Base-by-base conservation (phyloP, 345 rosid genomes). In the Orychophragmus violaceus region DNA sequence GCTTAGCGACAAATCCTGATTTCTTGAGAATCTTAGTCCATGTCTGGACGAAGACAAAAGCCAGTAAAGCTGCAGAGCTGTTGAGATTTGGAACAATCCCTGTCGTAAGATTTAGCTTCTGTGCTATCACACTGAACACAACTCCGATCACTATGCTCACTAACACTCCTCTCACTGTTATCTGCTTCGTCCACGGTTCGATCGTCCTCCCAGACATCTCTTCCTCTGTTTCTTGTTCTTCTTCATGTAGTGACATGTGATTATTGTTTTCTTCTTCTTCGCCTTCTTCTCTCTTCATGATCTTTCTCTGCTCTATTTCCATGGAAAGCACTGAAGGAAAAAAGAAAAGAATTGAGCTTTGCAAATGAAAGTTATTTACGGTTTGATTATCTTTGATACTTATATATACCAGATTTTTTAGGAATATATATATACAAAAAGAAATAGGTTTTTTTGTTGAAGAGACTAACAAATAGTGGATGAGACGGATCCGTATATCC, bases 41-140 rank as follows among this genome's bases (percentile, higher is more conserved):
- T 51, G 95, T 77, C 62, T 93, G 76, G 33, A 92, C 78, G 10
- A 80, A 71, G 12, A 92, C 71, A 8, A 92, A 92, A n/a, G 92
- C 96, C 1, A 92, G 77, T 57, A 92, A 87, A 19, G 96, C 98
- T 7, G 95, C 96, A 2, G 98, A 92, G 74, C 85, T 95, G 14
- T 92, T 89, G 68, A 92, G 85, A 69, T 87, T 75, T 6, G 95
- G 95, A 55, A 82, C 88, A 55, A 83, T 36, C 22, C 95, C 96
- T 11, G 91, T 83, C n/a, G 92, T 79, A 42, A 92, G 92, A 80
- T 80, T 92, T 6, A 92, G 76, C 78, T 92, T 92, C 91, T 84
- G 88, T 59, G 81, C 90, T 46, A 92, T 89, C n/a, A 92, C 78
- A 75, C 98, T 92, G 77, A 77, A 92, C 44, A 89, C 70, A 53